These are phyloP conservation scores for Neofusicoccum sp. DNA, from an alignment of 2,329 filamentous ascomycete species.

Conservation along the genomic window DNA sequence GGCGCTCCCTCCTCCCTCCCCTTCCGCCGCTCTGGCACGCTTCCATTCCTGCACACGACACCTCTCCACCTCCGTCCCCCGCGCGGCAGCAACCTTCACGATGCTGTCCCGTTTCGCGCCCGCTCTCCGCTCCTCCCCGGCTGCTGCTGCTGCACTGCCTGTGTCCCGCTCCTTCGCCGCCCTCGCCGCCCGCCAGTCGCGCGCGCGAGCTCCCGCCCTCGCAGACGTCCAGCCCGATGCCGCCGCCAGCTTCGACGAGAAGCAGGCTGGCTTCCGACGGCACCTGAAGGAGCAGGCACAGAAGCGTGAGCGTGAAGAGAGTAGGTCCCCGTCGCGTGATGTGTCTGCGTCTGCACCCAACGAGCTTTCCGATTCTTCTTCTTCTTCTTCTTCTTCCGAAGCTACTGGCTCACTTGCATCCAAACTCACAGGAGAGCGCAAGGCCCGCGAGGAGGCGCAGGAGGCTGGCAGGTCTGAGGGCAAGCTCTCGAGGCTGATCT, in stretches of 20 bases:
- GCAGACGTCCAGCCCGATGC: conserved; percentile 77
- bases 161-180: conserved; percentile 16
- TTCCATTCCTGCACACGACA: conserved; percentile 6
- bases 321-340: conserved; percentile 56
- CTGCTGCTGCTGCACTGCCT: background rate
- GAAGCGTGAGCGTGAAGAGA: conserved; percentile 77
- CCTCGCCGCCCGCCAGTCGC: conserved; percentile 11
- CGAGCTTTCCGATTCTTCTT: conserved; percentile 31
- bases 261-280: conserved; percentile 84
- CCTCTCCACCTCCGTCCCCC: background rate
- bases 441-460: conserved; percentile 57
- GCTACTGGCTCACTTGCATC: conserved; percentile 61
- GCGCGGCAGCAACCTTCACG: background rate
- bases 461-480: conserved; percentile 62
- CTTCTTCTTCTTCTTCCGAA: conserved; percentile 30
- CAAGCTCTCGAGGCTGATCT: conserved; percentile 83
- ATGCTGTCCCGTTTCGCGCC: conserved; percentile 17
- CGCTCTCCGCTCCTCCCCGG: conserved; percentile 1
- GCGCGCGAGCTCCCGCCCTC: conserved; percentile 61
- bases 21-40: conserved; percentile 7
- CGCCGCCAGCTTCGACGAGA: conserved; percentile 73
- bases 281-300: conserved; percentile 73
- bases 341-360: conserved; percentile 42
- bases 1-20: background rate
- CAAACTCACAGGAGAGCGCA: conserved; percentile 51